Base-by-base conservation (phyloP, 2,329 filamentous ascomycete species). In the Dryadomyces sulphureus region DNA sequence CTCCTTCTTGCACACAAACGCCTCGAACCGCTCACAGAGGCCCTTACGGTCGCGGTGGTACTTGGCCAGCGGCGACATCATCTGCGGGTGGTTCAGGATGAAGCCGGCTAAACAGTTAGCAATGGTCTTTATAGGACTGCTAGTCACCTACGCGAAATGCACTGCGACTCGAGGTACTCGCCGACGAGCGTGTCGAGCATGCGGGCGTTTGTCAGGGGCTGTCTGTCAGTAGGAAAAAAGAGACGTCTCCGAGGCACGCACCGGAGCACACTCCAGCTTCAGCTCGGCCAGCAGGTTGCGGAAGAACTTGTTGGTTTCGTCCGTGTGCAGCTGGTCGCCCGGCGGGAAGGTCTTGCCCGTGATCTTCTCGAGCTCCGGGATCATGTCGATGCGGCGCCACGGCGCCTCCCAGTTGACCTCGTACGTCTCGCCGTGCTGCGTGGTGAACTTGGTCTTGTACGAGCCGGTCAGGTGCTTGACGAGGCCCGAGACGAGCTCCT, bases 101-200 rank as follows among this genome's bases (percentile, higher is more conserved):
- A 54, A 54, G 2, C 51, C 51, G 16, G 51, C 50, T 52, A 34
- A 6, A 14, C 20, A 9, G 36, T 52, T 43, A 49, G 41, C 32
- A 38, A 7, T 2, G n/a, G n/a, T n/a, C n/a, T n/a, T n/a, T n/a
- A n/a, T n/a, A n/a, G n/a, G n/a, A n/a, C n/a, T n/a, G n/a, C n/a
- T n/a, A n/a, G n/a, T n/a, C 3, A 49, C 50, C 7, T 48, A 53
- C 49, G 52, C 4, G 51, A 53, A 27, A 54, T 46, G 65, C 87
- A 93, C 54, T 81, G 90, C 61, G 89, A 84, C 67, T 96, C 92
- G 56, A 96, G 90, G 65, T 88, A 95, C 62, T 96, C 89, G 52
- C 88, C 88, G 27, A 87, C 81, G 30, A 98, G 75, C 65, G 89
- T 93, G 68, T 98, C 92, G 46, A 98, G 81, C 84, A 98, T 95